Base-by-base conservation (phyloP, 768 basidiomycete species). In the Plicaturopsis crispa region DNA sequence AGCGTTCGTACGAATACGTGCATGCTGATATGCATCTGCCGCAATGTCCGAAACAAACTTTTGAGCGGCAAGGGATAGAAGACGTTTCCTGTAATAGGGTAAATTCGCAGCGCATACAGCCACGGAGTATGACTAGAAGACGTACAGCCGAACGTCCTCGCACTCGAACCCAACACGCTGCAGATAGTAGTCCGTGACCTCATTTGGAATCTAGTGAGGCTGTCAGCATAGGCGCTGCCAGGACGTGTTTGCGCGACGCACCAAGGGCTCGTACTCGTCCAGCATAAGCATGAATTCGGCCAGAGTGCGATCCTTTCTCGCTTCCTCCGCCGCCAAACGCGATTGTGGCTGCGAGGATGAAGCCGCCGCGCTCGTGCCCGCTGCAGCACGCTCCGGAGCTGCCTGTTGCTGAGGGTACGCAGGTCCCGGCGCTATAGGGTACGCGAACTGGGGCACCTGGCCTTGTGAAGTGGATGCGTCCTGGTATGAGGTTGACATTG, bases 11-110 rank as follows among this genome's bases (percentile, higher is more conserved):
- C 96, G 80, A 51, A 98, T 88, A 21, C 94, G 86, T 6, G 96
- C 96, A 61, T 97, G 94, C 54, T 97, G 92, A 62, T 89, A 98
- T 7, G 96, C 92, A 57, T 99, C 96, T 2, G 87, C 78, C 3
- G 94, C 86, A 39, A 99, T 93, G 54, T 98, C 94, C 5, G 92
- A 88, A 31, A 98, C 83, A 55, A 99, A 98, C 54, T 98, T 97
- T 55, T 99, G 96, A 0, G 96, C 91, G 3, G 96, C 93, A 10
- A 98, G 73, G 0, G 94, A 92, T 18, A 99, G 69, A 13, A 99
- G 75, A 3, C 94, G 86, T 66, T 96, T 97, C 40, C 93, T 96
- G 56, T 6, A 43, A 28, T n/a, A n/a, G 18, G 35, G 28, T 32
- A 35, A 31, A 35, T 24, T 31, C 39, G 35, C 34, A 30, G 30